Evolutionary conservation across 1,139 yeast genomes (phyloP).

Genomic region (Geotrichum carabidarum): DNA sequence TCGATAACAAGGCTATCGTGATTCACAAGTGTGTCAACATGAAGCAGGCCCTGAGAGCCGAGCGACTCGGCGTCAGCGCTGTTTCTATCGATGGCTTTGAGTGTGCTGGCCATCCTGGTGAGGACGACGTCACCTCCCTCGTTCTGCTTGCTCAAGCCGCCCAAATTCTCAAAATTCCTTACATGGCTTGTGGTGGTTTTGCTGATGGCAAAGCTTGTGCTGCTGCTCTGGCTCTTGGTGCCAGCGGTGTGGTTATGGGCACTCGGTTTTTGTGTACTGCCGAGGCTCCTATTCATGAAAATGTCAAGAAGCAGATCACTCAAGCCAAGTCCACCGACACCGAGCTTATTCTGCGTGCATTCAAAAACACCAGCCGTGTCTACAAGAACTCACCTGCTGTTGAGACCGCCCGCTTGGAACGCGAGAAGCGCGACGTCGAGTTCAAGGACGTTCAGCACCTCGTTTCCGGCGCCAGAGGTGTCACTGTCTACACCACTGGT

Average conservation of each 20-base stretch:
- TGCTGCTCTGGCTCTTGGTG: conserved; percentile 38
- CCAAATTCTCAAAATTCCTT: conserved; percentile 33
- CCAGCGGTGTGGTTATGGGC: conserved; percentile 37
- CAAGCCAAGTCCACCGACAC: conserved; percentile 35
- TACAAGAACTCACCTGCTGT: conserved; percentile 33
- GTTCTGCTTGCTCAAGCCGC: conserved; percentile 33
- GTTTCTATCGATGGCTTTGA: conserved; percentile 38
- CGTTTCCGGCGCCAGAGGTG: conserved; percentile 35
- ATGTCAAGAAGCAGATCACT: conserved; percentile 35
- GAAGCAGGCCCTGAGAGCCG: conserved; percentile 36
- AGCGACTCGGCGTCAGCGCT: conserved; percentile 36
- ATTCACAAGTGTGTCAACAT: conserved; percentile 37
- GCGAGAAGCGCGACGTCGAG: conserved; percentile 26
- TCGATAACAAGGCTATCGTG: conserved; percentile 25
- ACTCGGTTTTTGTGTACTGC: conserved; percentile 36
- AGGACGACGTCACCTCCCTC: conserved; percentile 34
- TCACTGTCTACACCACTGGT: conserved; percentile 33
- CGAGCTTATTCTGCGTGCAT: conserved; percentile 31
- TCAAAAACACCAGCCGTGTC: conserved; percentile 36
- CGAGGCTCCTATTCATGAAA: conserved; percentile 36
- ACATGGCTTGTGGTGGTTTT: conserved; percentile 38
- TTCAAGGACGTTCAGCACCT: conserved; percentile 31
- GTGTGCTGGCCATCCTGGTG: conserved; percentile 41
- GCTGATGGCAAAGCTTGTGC: conserved; percentile 38
- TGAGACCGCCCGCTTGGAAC: conserved; percentile 32